Evolutionary conservation across 768 basidiomycete species (phyloP), one percentile per base, ranked within the genome.

Genomic region (Boletus reticulatus): DNA sequence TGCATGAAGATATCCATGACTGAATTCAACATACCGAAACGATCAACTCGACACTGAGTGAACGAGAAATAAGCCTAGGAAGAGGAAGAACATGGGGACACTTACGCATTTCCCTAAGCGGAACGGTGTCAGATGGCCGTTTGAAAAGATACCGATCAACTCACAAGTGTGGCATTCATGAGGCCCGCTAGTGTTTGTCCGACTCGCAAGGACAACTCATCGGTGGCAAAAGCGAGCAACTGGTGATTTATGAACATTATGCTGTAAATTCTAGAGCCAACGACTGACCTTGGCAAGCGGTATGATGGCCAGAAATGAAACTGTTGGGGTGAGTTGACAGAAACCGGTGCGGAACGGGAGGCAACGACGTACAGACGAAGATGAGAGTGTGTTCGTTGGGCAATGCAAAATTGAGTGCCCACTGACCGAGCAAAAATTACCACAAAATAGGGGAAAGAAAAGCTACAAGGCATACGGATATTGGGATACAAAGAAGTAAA

Each of bases 151-250:
- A 12, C 19, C 7, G 29, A 50, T 24, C 13, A 42, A 67, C 80
- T 59, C 61, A 91, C 88, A 60, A 92, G 74, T 14, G 92, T 94
- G 20, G 92, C 92, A 72, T 94, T 94, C 52, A 94, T 68, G 3
- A 94, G 78, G 38, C 92, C 92, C 4, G 91, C 90, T 12, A 92
- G 73, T 2, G 91, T 91, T 69, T 90, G 87, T 2, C 92, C 92
- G 2, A 93, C 85, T 31, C 91, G 84, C 52, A 92, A 64, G 4
- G 92, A 89, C 17, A 94, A 61, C 59, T 94, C 89, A 56, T 94
- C 92, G 0, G 92, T 94, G 1, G 90, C 90, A 65, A 92, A 93
- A 1, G 85, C 87, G 3, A 94, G 78, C 6, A 93, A 72, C 87
- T 90, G 53, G 2, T 32, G 45, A 38, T 20, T 17, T 10, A 31